Evolutionary conservation across 805 yeast genomes (phyloP), one percentile per base, ranked within the genome.

Genomic region (Starmerella floricola): DNA sequence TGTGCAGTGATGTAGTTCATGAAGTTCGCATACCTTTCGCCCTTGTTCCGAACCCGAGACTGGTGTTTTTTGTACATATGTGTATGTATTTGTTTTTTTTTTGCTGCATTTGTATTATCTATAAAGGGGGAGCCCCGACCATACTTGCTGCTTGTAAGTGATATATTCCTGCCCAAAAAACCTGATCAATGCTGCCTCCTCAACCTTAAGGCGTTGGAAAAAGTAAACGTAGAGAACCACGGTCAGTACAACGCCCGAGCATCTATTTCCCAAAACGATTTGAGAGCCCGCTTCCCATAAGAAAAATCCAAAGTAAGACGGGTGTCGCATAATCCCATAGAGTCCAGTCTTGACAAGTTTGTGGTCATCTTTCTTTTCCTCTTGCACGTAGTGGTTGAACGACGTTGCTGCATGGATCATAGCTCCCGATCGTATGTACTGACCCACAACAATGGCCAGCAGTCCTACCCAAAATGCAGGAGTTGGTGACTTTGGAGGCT

Each of bases 251-350:
- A 66, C 37, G 2, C 73, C 53, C 1, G 85, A 68, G 0, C 84
- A 35, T 6, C 81, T 76, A 61, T 86, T 91, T 34, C 74, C 61
- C 44, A 88, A 60, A 46, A 79, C 49, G 35, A 91, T 19, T 57
- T 88, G 94, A 1, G 85, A 68, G 0, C 96, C 96, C 3, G 87
- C 50, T 12, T 93, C 88, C 96, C 97, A 91, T 74, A 85, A 76
- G 56, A 76, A 87, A 59, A 81, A 91, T 0, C 96, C 98, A 31
- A 76, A 71, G 61, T 91, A 91, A 36, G 93, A 78, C 6, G 98
- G 98, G 59, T 91, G 98, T 47, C 98, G 68, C 13, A 73, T 62
- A 20, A 61, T 49, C 1, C 66, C 44, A 59, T 88, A 91, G 3
- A 88, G 63, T 0, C 96, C 97, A 10, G 61, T 51, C 0, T 84